Conservation (phyloP, 2,329 filamentous ascomycete genomes). For the Mariannaea sp. region DNA sequence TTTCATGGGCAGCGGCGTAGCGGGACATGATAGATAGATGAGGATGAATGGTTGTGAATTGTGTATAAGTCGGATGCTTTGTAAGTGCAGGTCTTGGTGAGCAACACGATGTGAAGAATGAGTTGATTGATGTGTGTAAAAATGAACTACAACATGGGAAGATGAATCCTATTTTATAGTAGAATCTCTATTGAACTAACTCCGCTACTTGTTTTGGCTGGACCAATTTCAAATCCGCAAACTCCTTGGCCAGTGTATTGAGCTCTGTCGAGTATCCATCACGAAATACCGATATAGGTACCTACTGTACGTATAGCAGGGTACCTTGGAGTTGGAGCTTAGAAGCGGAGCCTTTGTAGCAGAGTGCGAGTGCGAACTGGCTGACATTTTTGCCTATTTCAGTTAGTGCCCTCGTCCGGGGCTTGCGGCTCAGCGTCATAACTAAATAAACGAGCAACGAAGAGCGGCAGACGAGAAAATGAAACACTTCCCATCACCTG, state of each 20-base stretch:
- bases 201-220: background rate
- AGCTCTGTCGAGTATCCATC: too few relatives aligned
- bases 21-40: constrained; percentile 7
- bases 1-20: constrained; percentile 1
- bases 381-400: constrained; percentile 17
- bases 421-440: background rate
- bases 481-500: too few relatives aligned
- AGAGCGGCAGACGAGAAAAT: too few relatives aligned
- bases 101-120: background rate
- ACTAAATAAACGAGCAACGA: too few relatives aligned
- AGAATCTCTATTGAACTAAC: background rate
- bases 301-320: too few relatives aligned
- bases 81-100: background rate
- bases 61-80: background rate
- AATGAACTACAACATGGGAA: background rate
- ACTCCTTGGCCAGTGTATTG: too few relatives aligned
- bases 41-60: background rate
- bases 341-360: too few relatives aligned
- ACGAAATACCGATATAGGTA: too few relatives aligned
- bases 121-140: background rate
- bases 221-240: background rate
- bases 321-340: too few relatives aligned
- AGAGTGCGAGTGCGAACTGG: background rate
- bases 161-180: background rate
- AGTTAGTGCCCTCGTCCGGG: background rate